phyloP scores from a whole-genome alignment of 345 rosid species.

The Lepidium didymum region DNA sequence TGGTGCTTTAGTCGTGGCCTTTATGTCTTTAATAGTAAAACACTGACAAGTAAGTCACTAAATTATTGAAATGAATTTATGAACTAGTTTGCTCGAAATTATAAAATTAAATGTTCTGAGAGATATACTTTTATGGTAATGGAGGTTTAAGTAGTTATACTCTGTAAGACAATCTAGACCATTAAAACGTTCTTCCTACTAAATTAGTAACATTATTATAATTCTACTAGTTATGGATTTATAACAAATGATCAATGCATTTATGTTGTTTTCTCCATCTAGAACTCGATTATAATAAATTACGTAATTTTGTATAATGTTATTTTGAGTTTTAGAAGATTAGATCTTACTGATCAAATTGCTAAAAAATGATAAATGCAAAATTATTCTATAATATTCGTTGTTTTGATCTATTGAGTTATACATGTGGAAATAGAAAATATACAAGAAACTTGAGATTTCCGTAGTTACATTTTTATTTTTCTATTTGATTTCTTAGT shows the following conservation, averaged over 20 bases:
- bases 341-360: too few relatives aligned
- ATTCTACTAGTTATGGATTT: too few relatives aligned
- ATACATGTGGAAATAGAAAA: background rate
- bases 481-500: background rate
- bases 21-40: slow-evolving; percentile 2
- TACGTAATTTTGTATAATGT: too few relatives aligned
- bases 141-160: background rate
- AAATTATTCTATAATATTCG: too few relatives aligned
- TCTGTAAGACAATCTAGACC: background rate
- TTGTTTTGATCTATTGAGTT: too few relatives aligned
- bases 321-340: too few relatives aligned
- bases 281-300: too few relatives aligned
- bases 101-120: background rate
- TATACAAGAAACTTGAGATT: background rate
- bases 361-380: too few relatives aligned
- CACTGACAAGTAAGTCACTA: slow-evolving; percentile 7
- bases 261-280: too few relatives aligned
- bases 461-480: background rate
- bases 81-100: background rate
- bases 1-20: background rate
- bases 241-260: too few relatives aligned
- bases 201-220: background rate
- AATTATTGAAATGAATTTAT: background rate
- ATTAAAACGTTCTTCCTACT: background rate
- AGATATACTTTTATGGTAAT: background rate